Conservation (phyloP, 805 yeast species). For the Metschnikowia santaceciliae region DNA sequence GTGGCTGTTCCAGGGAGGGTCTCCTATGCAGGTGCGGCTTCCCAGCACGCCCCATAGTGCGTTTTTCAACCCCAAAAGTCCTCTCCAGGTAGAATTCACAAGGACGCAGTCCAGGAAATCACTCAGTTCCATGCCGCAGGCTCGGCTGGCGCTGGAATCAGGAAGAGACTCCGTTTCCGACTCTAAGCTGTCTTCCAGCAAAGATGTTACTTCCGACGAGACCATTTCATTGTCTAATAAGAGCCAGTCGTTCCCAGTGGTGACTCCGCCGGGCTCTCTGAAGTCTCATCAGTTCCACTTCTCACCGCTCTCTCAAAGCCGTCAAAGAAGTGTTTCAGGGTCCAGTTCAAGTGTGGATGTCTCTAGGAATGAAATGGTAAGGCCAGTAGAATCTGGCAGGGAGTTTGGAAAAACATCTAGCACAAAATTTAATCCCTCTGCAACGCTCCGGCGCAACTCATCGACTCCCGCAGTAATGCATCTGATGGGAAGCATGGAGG, state of each 20-base stretch:
- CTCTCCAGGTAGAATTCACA: slow-evolving; percentile 13
- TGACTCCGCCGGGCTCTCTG: slow-evolving; percentile 8
- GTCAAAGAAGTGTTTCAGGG: slow-evolving; percentile 12
- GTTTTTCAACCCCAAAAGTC: slow-evolving; percentile 15
- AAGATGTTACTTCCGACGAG: not conserved
- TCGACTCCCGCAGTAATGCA: slow-evolving; percentile 7
- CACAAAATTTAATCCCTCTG: slow-evolving; percentile 1
- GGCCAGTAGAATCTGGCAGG: no score
- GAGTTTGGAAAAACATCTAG: not conserved
- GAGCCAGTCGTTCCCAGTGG: not conserved
- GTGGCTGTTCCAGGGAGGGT: slow-evolving; percentile 3
- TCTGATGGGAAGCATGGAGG: not conserved
- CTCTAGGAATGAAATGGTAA: not conserved
- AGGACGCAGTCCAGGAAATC: slow-evolving; percentile 37
- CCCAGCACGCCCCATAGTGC: slow-evolving; percentile 7
- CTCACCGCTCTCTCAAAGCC: slow-evolving; percentile 10
- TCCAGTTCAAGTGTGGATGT: slow-evolving; percentile 1
- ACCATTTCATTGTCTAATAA: not conserved
- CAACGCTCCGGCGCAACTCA: slow-evolving; percentile 4
- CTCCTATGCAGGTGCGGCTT: slow-evolving; percentile 9
- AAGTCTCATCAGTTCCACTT: slow-evolving; percentile 8
- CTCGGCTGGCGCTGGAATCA: slow-evolving; percentile 8
- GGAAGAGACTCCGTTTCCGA: not conserved
- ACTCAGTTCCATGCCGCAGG: slow-evolving; percentile 37
- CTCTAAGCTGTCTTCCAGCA: not conserved